These are phyloP conservation scores for Beauveria sp. DNA, from an alignment of 2,329 filamentous ascomycete species.

Conservation along the genomic window DNA sequence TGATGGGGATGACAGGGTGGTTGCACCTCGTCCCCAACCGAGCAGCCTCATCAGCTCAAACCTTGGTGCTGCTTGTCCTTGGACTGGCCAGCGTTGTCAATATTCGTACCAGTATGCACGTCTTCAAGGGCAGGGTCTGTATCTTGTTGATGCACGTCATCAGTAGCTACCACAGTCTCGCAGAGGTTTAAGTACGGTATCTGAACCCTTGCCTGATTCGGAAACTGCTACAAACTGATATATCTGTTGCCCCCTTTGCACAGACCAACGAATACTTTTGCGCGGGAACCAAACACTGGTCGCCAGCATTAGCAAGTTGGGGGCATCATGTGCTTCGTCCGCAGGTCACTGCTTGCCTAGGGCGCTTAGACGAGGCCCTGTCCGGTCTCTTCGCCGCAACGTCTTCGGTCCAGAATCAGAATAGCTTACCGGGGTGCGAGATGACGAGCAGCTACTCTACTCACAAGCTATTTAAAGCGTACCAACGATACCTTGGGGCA, in stretches of 20 bases:
- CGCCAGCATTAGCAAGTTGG: background rate
- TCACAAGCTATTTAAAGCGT: background rate
- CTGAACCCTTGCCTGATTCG: background rate
- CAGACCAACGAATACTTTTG: background rate
- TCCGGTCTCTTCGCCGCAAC: background rate
- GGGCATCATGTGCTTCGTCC: background rate
- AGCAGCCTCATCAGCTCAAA: background rate
- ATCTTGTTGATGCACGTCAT: constrained; percentile 2
- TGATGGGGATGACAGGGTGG: background rate
- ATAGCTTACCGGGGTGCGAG: background rate
- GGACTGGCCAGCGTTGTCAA: background rate
- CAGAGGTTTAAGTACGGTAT: constrained; percentile 1
- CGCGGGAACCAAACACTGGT: background rate
- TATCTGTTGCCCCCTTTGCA: background rate
- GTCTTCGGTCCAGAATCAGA: background rate
- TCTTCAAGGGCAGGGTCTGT: background rate
- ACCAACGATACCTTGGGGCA: background rate
- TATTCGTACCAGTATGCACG: background rate
- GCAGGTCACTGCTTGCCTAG: background rate
- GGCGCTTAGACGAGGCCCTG: background rate
- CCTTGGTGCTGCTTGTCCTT: background rate
- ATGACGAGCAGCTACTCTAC: constrained; percentile 9
- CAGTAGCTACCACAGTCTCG: background rate
- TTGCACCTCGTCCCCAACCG: background rate
- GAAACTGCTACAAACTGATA: background rate